A percentile compares a stretch with the other conserved stretches of the same genome.
Evolutionary conservation across 371 early-diverging fungal species (phyloP).

Genomic region (Mucor indicus): DNA sequence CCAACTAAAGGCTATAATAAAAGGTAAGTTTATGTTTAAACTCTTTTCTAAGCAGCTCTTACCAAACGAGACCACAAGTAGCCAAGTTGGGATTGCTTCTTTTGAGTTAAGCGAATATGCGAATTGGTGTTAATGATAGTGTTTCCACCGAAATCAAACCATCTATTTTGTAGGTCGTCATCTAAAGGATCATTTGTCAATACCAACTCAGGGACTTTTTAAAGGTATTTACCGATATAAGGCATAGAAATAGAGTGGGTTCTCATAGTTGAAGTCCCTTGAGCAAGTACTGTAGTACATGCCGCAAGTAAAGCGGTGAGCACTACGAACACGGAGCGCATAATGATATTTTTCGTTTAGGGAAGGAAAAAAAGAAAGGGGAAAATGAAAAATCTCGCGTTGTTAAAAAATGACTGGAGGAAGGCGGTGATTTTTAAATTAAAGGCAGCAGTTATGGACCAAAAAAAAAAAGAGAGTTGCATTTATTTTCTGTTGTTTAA

Average conservation of each 20-base stretch:
- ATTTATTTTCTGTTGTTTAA: constrained; percentile 34
- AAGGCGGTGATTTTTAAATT: background rate
- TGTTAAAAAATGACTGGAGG: background rate
- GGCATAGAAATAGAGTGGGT: constrained; percentile 70
- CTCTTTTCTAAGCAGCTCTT: constrained; percentile 13
- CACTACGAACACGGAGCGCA: constrained; percentile 22
- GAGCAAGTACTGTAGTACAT: constrained; percentile 21
- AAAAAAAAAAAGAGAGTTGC: no score
- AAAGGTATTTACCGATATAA: constrained; percentile 64
- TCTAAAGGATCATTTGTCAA: constrained; percentile 28
- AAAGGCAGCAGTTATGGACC: no score
- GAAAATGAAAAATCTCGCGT: constrained; percentile 3
- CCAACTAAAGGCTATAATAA: constrained; percentile 60
- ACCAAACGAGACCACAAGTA: constrained; percentile 82
- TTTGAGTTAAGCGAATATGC: constrained; percentile 83
- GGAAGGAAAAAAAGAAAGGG: constrained; percentile 4
- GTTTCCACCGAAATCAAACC: constrained; percentile 74
- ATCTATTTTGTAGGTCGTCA: constrained; percentile 66
- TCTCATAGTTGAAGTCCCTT: constrained; percentile 42
- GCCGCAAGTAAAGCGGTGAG: constrained; percentile 17
- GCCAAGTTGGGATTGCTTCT: constrained; percentile 77
- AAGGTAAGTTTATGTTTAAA: background rate
- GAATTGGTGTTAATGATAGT: constrained; percentile 69
- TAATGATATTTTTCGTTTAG: constrained; percentile 9
- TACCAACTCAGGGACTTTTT: no score